A percentile compares a stretch with the other conserved stretches of the same genome.
These are phyloP conservation scores for Amanita molliuscula DNA, from an alignment of 768 basidiomycete genomes.

Conservation along the genomic window DNA sequence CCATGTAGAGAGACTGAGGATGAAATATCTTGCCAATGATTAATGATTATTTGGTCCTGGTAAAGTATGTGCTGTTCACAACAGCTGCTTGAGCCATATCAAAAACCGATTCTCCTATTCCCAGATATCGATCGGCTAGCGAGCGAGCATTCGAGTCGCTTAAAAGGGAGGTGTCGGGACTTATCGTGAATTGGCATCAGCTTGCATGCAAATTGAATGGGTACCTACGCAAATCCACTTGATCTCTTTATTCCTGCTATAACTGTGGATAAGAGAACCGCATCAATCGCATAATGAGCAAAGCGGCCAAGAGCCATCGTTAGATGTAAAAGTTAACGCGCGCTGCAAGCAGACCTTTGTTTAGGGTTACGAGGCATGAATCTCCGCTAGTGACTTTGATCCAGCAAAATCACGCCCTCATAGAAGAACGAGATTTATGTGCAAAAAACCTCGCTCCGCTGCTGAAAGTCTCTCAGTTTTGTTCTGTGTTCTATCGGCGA, in stretches of 20 bases:
- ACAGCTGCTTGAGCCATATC: conserved; percentile 75
- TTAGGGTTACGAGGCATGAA: no score
- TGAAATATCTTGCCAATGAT: neutral
- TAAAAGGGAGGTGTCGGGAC: conserved; percentile 58
- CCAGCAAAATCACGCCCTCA: no score
- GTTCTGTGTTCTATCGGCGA: no score
- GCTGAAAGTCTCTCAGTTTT: no score
- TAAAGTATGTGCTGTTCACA: conserved; percentile 83
- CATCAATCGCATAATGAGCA: conserved; percentile 77
- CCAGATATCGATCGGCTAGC: conserved; percentile 73
- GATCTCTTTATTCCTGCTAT: conserved; percentile 86
- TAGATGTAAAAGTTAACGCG: neutral
- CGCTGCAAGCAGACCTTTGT: no score
- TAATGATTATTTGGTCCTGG: conserved; percentile 22
- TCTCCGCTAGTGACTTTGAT: no score
- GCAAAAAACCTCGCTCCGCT: no score
- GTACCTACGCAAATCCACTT: conserved; percentile 80
- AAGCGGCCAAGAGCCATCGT: conserved; percentile 60
- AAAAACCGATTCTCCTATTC: conserved; percentile 83
- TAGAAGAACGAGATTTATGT: no score
- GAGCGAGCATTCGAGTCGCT: conserved; percentile 70
- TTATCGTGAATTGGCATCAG: conserved; percentile 17
- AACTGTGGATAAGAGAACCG: conserved; percentile 77
- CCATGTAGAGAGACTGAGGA: neutral
- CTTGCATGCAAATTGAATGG: neutral